These are phyloP conservation scores for Leptomonas seymouri DNA, from an alignment of 208 protist genomes.

Conservation along the genomic window DNA sequence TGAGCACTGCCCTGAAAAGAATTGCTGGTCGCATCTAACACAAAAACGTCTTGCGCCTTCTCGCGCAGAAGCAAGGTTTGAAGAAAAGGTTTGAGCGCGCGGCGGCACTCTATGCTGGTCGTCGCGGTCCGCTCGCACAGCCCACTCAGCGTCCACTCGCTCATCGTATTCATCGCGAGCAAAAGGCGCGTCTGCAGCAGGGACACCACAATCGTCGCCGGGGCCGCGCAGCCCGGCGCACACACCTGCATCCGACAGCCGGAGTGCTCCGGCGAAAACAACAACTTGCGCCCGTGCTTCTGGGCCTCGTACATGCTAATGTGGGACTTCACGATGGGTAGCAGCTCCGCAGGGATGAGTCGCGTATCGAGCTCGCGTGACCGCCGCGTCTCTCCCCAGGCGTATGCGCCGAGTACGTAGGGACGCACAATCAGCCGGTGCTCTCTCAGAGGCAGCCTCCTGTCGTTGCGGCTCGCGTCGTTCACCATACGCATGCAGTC, in stretches of 20 bases:
- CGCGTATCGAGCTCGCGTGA: background rate
- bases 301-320: conserved; percentile 10
- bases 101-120: conserved; percentile 15
- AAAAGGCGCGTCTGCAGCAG: conserved; percentile 28
- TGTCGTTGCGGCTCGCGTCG: conserved; percentile 30
- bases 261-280: conserved; percentile 34
- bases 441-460: background rate
- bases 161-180: conserved; percentile 24
- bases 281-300: conserved; percentile 20
- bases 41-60: conserved; percentile 13
- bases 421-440: conserved; percentile 10
- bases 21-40: background rate
- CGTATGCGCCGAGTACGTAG: conserved; percentile 20
- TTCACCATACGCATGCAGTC: conserved; percentile 47
- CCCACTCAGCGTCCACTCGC: conserved; percentile 19
- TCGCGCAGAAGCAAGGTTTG: conserved; percentile 23
- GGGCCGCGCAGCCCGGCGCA: background rate
- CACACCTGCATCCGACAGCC: conserved; percentile 26
- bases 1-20: background rate
- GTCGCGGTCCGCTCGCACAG: conserved; percentile 18
- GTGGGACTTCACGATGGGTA: background rate
- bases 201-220: conserved; percentile 26
- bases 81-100: conserved; percentile 29
- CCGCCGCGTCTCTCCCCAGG: conserved; percentile 28
- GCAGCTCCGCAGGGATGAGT: conserved; percentile 16